phyloP scores from a whole-genome alignment of 768 basidiomycete species.

The Gloeopeniophorella convolvens region DNA sequence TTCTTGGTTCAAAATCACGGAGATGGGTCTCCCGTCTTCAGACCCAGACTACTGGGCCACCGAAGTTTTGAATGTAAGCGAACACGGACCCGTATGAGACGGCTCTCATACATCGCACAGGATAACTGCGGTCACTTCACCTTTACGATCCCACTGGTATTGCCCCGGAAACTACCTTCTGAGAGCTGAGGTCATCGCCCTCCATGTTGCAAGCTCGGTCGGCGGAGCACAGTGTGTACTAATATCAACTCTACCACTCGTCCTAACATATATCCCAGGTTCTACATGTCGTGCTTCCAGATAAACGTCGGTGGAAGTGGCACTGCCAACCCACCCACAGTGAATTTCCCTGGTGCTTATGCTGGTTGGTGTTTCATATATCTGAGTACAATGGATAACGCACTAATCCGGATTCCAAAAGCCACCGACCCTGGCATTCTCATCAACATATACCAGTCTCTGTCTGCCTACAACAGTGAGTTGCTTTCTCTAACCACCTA shows the following conservation, averaged over 20 bases:
- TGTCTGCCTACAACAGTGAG: constrained; percentile 36
- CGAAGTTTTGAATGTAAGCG: constrained; percentile 32
- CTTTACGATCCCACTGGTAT: constrained; percentile 40
- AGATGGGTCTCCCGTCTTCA: constrained; percentile 43
- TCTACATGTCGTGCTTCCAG: constrained; percentile 45
- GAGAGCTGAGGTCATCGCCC: constrained; percentile 43
- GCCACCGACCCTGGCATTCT: constrained; percentile 30
- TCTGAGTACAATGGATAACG: not conserved
- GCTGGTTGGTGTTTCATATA: constrained; percentile 29
- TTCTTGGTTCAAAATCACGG: constrained; percentile 46
- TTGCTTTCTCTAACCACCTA: constrained; percentile 2
- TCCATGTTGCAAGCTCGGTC: constrained; percentile 44
- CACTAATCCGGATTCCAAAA: constrained; percentile 4
- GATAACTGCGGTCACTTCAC: constrained; percentile 51
- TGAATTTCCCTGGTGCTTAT: constrained; percentile 41
- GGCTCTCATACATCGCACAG: constrained; percentile 17
- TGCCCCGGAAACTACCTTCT: constrained; percentile 43
- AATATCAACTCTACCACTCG: not conserved
- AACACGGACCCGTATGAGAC: not conserved
- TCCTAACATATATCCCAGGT: constrained; percentile 21
- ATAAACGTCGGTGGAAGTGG: constrained; percentile 37
- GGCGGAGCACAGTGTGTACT: constrained; percentile 36
- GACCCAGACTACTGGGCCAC: constrained; percentile 43
- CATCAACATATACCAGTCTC: constrained; percentile 42
- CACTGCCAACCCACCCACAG: constrained; percentile 32